Base-by-base conservation (phyloP, 768 basidiomycete species). In the Tephrocybe sp. region DNA sequence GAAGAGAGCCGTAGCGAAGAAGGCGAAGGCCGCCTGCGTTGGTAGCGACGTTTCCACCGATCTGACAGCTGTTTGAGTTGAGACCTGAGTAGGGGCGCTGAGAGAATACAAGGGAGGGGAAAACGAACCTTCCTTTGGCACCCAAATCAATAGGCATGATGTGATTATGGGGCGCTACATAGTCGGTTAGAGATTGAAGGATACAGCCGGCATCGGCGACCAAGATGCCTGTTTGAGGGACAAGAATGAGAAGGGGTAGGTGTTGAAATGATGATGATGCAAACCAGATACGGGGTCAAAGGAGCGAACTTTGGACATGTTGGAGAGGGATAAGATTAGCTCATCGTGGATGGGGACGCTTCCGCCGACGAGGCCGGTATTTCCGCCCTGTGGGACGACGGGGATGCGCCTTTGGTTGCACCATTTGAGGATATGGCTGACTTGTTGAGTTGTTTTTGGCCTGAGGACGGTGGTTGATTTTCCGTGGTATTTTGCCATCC, bases 301-400 rank as follows among this genome's bases (percentile, higher is more conserved):
- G 3, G 83, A 83, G 57, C 91, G 84, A 43, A 93, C 79, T 53
- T 79, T 77, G 61, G 81, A 83, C 83, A 99, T 82, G 61, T 88
- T 92, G 18, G 83, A 73, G 33, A 95, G 76, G 53, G 81, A 93
- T 44, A 99, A 71, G 44, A 99, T 78, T 54, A 98, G 68, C 68
- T 99, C 97, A 64, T 94, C 86, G 57, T 82, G 73, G 31, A 93
- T 64, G 0, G 97, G 95, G 10, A 95, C 88, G 54, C 94, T 84
- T 30, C 97, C 97, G 48, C 94, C 97, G 30, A 99, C 97, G 11
- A 99, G 80, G 13, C 97, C 97, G 0, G 97, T 99, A 71, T 99
- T 99, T 39, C 97, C 97, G 40, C 97, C 95, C 67, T 99, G 97
- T 1, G 97, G 97, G 2, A 97, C 94, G 46, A 98, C 80, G n/a